Percentiles rank a stretch among this genome's conserved stretches.
These are phyloP conservation scores for Spergularia marina DNA, from an alignment of 148 eudicot species.

Conservation along the genomic window DNA sequence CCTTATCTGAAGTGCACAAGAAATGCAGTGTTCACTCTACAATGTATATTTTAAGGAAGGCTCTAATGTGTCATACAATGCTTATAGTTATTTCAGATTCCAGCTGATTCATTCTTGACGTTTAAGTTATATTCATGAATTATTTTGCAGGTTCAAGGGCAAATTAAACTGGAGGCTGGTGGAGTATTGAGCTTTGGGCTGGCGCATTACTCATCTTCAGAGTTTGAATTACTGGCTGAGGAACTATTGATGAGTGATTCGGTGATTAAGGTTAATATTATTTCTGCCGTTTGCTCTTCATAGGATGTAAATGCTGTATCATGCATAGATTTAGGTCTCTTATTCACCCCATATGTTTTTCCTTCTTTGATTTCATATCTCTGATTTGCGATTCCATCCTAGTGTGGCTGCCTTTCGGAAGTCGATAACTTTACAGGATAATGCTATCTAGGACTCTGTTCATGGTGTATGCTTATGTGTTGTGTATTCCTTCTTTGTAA, in stretches of 20 bases:
- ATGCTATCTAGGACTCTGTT: not conserved
- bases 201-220: constrained; percentile 76
- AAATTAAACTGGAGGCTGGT: constrained; percentile 69
- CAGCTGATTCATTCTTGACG: constrained; percentile 1
- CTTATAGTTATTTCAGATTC: not conserved
- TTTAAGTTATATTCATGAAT: constrained; percentile 6
- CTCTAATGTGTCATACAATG: not conserved
- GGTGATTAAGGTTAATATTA: constrained; percentile 58
- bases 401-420: not conserved
- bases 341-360: not conserved
- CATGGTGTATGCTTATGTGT: not conserved
- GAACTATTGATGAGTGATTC: constrained; percentile 98
- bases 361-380: not conserved
- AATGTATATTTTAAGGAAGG: not conserved
- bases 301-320: not conserved
- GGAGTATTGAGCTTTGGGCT: constrained; percentile 93
- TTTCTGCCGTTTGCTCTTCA: constrained; percentile 9
- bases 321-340: not conserved
- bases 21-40: not conserved
- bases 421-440: not conserved
- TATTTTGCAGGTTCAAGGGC: constrained; percentile 81
- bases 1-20: not conserved
- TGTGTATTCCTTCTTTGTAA: not conserved
- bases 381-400: not conserved
- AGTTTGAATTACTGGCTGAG: constrained; percentile 91